Evolutionary conservation across 257 asterid genomes (phyloP), one percentile per base, ranked within the genome.

Genomic region (Ilex aquifolium): DNA sequence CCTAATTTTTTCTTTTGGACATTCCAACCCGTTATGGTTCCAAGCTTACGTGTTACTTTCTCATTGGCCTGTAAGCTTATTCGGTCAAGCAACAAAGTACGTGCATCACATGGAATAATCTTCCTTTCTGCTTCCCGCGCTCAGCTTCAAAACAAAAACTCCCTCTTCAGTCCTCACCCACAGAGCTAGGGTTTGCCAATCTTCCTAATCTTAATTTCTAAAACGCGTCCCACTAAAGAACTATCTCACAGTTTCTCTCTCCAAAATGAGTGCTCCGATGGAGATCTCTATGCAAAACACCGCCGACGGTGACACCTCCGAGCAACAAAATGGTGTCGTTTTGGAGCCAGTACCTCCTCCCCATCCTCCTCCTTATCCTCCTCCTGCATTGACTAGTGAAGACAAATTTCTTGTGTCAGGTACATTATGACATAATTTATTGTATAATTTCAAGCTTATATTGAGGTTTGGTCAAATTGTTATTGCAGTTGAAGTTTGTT

Each of bases 391-490:
- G 44, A 59, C 67, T 13, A 44, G 68, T 54, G 87, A 81, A 59
- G 96, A 80, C 5, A 90, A 80, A 72, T 62, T 93, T 58, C 66
- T 77, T 3, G 97, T 90, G 67, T 93, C 99, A 77, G 95, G 99
- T 84, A 65, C 12, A 66, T 61, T 44, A 7, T 29, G 13, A 0
- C 53, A 27, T 50, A 62, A 51, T 13, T 65, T 58, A 3, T 52
- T 61, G 13, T 31, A 13, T 7, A 48, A 14, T 69, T 29, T 57
- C 60, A 51, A 60, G 16, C 7, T 55, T 74, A 74, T 44, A 31
- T 29, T 53, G 66, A 31, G 46, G 51, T 7, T 2, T 10, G 31
- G 66, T 13, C 10, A 44, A 46, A 14, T 58, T 80, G 56, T 57
- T 63, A 60, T 69, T 60, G 21, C 84, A 93, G 99, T 93, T 74